Evolutionary conservation across 805 yeast species (phyloP).

Genomic region (Lipomyces starkeyi): DNA sequence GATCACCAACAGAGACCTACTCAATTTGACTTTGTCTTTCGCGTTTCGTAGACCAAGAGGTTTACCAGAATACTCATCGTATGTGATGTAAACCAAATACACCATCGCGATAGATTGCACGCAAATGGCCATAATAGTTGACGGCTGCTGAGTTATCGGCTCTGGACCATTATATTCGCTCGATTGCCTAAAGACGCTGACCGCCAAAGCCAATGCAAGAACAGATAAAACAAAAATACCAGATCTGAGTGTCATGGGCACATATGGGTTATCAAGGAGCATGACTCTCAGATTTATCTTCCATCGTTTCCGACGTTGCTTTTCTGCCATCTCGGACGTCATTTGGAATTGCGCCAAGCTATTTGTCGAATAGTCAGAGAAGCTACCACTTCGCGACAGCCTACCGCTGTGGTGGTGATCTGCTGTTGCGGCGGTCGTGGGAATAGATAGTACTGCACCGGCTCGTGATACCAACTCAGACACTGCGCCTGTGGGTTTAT

Average conservation of each 20-base stretch:
- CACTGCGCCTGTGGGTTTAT: slow-evolving; percentile 8
- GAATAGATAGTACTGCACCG: slow-evolving; percentile 11
- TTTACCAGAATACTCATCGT: slow-evolving; percentile 89
- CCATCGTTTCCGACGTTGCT: slow-evolving; percentile 45
- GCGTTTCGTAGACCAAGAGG: slow-evolving; percentile 92
- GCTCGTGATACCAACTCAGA: background rate
- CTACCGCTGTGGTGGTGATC: slow-evolving; percentile 10
- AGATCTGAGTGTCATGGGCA: slow-evolving; percentile 77
- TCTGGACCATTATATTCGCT: slow-evolving; percentile 30
- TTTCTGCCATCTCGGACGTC: slow-evolving; percentile 33
- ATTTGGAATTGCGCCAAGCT: slow-evolving; percentile 29
- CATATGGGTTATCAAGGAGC: slow-evolving; percentile 74
- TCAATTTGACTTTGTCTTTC: slow-evolving; percentile 75
- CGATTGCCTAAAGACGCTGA: slow-evolving; percentile 55
- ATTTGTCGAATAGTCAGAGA: slow-evolving; percentile 1
- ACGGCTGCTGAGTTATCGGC: slow-evolving; percentile 72
- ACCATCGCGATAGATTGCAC: slow-evolving; percentile 80
- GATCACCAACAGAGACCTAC: slow-evolving; percentile 18
- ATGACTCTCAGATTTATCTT: slow-evolving; percentile 64
- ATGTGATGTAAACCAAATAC: slow-evolving; percentile 80
- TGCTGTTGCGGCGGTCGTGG: slow-evolving; percentile 18
- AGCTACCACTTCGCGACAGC: background rate
- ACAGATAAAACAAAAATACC: slow-evolving; percentile 63
- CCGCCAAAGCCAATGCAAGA: slow-evolving; percentile 75
- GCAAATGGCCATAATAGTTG: slow-evolving; percentile 89